Percentiles rank a stretch among this genome's conserved stretches.
Evolutionary conservation across 257 asterid genomes (phyloP).

Genomic region (Vinca minor): DNA sequence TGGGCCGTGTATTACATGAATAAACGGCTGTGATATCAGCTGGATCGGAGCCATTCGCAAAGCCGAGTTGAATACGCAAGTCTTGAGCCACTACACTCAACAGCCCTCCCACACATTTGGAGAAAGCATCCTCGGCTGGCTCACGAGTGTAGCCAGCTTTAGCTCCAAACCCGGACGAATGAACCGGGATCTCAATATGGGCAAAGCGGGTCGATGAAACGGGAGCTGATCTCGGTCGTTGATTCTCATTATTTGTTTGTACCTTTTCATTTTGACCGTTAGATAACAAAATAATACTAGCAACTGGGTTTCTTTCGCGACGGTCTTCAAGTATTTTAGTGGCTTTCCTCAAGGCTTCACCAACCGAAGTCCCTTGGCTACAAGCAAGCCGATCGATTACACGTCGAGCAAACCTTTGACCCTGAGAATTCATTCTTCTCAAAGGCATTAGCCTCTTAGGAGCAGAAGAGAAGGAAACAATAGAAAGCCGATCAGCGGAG

Average conservation of each 20-base stretch:
- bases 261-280: conserved; percentile 58
- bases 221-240: conserved; percentile 25
- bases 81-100: conserved; percentile 80
- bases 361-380: conserved; percentile 56
- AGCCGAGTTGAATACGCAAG: conserved; percentile 49
- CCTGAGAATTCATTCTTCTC: conserved; percentile 58
- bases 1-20: conserved; percentile 45
- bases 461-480: conserved; percentile 52
- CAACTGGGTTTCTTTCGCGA: conserved; percentile 75
- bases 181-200: conserved; percentile 79
- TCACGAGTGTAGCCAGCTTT: conserved; percentile 30
- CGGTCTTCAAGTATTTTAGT: conserved; percentile 70
- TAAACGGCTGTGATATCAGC: conserved; percentile 69
- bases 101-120: conserved; percentile 77
- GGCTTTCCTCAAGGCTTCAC: conserved; percentile 68
- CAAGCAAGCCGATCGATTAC: conserved; percentile 53
- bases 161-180: conserved; percentile 39
- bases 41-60: conserved; percentile 65
- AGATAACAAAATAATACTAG: conserved; percentile 64
- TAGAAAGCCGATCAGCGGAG: conserved; percentile 80
- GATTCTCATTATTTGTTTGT: conserved; percentile 26
- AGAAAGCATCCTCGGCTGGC: conserved; percentile 65
- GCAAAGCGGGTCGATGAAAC: conserved; percentile 57
- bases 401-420: conserved; percentile 58
- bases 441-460: conserved; percentile 58